Evolutionary conservation across 257 asterid species (phyloP).

Genomic region (Fraxinus americana): DNA sequence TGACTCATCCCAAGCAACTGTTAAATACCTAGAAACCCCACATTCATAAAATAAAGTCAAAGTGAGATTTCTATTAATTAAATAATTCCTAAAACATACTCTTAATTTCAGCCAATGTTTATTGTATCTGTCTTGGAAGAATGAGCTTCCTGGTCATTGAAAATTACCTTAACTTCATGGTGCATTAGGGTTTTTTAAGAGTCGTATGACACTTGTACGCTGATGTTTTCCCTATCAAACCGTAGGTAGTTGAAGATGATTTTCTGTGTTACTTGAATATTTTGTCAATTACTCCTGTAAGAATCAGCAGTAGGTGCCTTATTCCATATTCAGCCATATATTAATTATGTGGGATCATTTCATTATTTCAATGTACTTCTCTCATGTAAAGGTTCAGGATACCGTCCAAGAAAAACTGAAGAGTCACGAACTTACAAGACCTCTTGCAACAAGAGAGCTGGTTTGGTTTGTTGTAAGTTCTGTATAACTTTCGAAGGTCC

Average conservation of each 20-base stretch:
- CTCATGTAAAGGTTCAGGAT: constrained; percentile 56
- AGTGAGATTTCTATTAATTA: background rate
- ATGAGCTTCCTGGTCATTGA: background rate
- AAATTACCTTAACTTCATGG: background rate
- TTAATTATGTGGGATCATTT: constrained; percentile 8
- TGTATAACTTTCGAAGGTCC: constrained; percentile 16
- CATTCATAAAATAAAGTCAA: background rate
- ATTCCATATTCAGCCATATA: background rate
- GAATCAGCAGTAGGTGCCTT: background rate
- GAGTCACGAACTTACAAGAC: constrained; percentile 61
- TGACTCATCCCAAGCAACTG: background rate
- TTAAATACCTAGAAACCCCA: background rate
- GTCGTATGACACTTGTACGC: background rate
- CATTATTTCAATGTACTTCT: constrained; percentile 4
- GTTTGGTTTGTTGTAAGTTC: constrained; percentile 78
- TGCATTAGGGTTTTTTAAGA: background rate
- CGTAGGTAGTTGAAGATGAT: background rate
- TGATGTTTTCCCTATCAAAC: background rate
- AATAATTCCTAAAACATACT: background rate
- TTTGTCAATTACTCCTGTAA: background rate
- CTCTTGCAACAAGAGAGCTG: constrained; percentile 75
- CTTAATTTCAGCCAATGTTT: background rate
- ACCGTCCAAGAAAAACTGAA: constrained; percentile 58
- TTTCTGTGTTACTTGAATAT: background rate
- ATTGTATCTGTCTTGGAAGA: background rate